Evolutionary conservation across 2,329 filamentous ascomycete species (phyloP).

Genomic region (Plenodomus biglobosus): DNA sequence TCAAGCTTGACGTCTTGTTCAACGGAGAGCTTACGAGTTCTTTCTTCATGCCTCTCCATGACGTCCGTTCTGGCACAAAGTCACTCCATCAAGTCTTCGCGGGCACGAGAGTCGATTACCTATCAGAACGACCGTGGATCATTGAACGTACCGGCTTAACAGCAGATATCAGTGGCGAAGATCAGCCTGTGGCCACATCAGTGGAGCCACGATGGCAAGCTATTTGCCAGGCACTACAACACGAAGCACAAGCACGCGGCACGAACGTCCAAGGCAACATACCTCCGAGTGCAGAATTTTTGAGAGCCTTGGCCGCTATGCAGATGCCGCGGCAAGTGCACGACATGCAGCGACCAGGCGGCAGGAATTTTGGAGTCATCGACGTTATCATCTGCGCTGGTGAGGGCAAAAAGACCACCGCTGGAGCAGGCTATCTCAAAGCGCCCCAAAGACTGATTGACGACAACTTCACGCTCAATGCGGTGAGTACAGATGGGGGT

Average conservation of each 20-base stretch:
- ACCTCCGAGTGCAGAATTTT: conserved; percentile 43
- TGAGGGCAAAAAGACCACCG: conserved; percentile 28
- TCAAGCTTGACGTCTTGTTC: conserved; percentile 53
- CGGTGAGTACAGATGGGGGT: no score
- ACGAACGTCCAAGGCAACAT: conserved; percentile 32
- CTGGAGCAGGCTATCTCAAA: conserved; percentile 24
- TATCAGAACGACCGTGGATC: conserved; percentile 51
- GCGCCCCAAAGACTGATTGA: conserved; percentile 28
- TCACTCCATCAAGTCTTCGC: conserved; percentile 37
- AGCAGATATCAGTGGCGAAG: conserved; percentile 13
- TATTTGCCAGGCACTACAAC: conserved; percentile 31
- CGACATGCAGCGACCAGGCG: conserved; percentile 33
- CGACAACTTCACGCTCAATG: conserved; percentile 13
- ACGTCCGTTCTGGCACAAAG: conserved; percentile 19
- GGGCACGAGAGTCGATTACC: conserved; percentile 44
- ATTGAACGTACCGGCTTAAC: conserved; percentile 28
- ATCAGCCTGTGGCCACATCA: conserved; percentile 4
- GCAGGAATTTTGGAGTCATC: conserved; percentile 40
- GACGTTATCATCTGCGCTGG: conserved; percentile 44
- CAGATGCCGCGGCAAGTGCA: conserved; percentile 41
- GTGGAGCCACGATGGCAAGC: conserved; percentile 39
- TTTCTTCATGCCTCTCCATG: conserved; percentile 26
- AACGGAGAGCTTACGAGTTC: conserved; percentile 49
- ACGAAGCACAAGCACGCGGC: conserved; percentile 42
- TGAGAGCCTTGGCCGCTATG: conserved; percentile 43